These are phyloP conservation scores for Croton laevigatus DNA, from an alignment of 441 rosid species.

Conservation along the genomic window DNA sequence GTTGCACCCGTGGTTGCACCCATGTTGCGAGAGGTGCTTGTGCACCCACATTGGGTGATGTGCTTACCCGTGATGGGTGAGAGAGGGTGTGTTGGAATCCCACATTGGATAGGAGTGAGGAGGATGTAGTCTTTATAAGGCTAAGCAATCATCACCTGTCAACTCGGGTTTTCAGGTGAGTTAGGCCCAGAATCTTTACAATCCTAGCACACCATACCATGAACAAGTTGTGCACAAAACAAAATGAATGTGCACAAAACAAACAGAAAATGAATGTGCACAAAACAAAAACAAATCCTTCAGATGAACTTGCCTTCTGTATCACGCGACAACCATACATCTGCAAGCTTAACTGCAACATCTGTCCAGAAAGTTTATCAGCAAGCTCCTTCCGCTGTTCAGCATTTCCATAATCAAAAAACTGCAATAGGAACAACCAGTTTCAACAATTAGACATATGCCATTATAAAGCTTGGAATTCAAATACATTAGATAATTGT, in stretches of 20 bases:
- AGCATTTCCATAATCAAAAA: conserved; percentile 64
- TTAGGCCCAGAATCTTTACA: no score
- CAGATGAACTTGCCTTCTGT: conserved; percentile 52
- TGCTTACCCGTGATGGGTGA: no score
- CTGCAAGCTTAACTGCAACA: conserved; percentile 65
- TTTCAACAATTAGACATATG: background rate
- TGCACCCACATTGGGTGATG: no score
- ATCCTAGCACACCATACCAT: background rate
- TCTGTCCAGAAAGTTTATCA: conserved; percentile 59
- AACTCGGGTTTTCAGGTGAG: no score
- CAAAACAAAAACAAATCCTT: background rate
- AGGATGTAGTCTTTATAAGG: no score
- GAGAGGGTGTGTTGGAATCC: no score
- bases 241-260: background rate
- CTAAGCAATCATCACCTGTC: no score
- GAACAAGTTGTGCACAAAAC: background rate
- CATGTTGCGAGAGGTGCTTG: no score
- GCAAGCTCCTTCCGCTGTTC: conserved; percentile 69
- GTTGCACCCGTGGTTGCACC: no score
- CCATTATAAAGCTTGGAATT: background rate
- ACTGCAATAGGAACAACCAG: conserved; percentile 32
- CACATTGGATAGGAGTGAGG: no score
- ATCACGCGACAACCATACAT: conserved; percentile 90
- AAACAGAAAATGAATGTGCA: background rate
- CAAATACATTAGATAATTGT: background rate